A percentile compares a stretch with the other conserved stretches of the same genome.
Evolutionary conservation across 352 stramenopile genomes (phyloP).

Genomic region (Pythium scleroteichum): DNA sequence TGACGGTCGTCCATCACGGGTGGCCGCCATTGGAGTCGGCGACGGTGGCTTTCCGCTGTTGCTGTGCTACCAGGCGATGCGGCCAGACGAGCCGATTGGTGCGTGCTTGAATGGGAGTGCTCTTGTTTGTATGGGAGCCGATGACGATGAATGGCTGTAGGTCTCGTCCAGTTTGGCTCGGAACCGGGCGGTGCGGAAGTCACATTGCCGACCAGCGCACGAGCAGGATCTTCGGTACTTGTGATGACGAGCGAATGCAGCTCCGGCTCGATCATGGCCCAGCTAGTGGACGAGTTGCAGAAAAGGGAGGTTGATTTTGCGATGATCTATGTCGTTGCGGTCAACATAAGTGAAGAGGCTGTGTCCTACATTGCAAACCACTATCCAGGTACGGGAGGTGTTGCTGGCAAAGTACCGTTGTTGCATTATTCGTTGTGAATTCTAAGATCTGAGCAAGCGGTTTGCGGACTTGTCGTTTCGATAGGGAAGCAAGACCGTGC

Average conservation of each 20-base stretch:
- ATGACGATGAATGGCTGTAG: neutral
- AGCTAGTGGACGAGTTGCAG: neutral
- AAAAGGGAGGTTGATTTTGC: neutral
- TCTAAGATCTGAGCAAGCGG: too few species aligned
- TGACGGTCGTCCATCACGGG: too few species aligned
- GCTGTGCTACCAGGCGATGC: slow-evolving; percentile 10
- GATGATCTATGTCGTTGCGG: neutral
- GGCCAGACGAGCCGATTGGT: slow-evolving; percentile 12
- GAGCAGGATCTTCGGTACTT: neutral
- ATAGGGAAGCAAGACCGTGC: too few species aligned
- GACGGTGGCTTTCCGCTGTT: slow-evolving; percentile 6
- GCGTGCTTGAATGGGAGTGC: neutral
- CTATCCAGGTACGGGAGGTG: slow-evolving; percentile 5
- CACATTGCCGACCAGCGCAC: neutral
- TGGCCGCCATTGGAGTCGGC: slow-evolving; percentile 3
- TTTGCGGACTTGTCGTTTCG: too few species aligned
- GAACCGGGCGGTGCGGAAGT: neutral
- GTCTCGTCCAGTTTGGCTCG: neutral
- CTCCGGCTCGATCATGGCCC: neutral
- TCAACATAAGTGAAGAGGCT: neutral
- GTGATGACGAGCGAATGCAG: slow-evolving; percentile 5
- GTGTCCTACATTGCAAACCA: neutral
- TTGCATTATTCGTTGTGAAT: too few species aligned
- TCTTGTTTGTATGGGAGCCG: neutral
- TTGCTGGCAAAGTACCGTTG: neutral